Base-by-base conservation (phyloP, 495 filamentous ascomycete species). In the Massariosphaeria phaeospora region DNA sequence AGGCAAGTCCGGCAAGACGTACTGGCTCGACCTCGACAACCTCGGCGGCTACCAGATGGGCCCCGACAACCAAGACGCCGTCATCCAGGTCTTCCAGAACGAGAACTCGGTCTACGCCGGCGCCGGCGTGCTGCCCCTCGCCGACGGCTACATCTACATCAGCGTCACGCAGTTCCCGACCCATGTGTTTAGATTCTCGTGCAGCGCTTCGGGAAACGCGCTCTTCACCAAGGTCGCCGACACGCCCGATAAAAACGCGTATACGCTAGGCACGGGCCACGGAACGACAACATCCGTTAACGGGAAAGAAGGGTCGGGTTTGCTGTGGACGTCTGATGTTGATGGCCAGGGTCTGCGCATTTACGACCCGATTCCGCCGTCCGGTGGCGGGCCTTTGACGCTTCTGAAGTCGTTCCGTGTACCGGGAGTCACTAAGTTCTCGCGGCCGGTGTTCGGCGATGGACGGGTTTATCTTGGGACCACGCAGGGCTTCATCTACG, bases 31-130 rank as follows among this genome's bases (percentile, higher is more conserved):
- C 50, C 65, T 68, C 3, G 67, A 76, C 55, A 72, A 76, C 47
- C 61, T 78, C 10, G 75, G 75, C 7, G 75, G 74, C 13, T 78
- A 72, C 53, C 72, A 75, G 46, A 68, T 70, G 27, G 75, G 75
- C 8, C 17, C 59, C 5, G 69, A 66, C 38, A 63, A 62, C 15
- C 67, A 64, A 1, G 76, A 78, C 48, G 67, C 66, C 11, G 64
- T 75, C 26, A 52, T 78, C 15, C 73, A 77, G 53, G 72, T 69
- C 0, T 70, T 74, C 36, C 66, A 60, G 18, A 66, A 68, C 15
- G 48, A 63, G 29, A 58, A 59, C 24, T 60, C 74, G 2, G 72
- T 76, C 0, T 78, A 74, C 62, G 75, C 71, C 26, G 75, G 73
- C 18, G 54, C 67, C 7, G 76, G 74, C 0, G 71, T 69, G 7